These are phyloP conservation scores for Kluyveromyces dobzhanskii DNA, from an alignment of 805 yeast species.

Conservation along the genomic window DNA sequence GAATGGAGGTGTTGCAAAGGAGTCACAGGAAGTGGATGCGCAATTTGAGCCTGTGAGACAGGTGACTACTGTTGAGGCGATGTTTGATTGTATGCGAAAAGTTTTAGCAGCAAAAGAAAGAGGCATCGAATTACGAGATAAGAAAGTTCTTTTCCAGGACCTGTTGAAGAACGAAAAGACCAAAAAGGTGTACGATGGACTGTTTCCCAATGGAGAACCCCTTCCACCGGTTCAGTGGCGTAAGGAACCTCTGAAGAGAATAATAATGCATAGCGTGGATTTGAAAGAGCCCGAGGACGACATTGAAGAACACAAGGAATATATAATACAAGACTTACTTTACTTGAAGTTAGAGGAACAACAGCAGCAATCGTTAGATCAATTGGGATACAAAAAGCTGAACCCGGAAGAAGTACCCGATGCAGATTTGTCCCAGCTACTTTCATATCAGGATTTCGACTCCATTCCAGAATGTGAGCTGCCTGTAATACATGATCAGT, in stretches of 20 bases:
- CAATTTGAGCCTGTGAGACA: not conserved
- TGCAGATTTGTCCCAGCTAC: not conserved
- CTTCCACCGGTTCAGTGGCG: not conserved
- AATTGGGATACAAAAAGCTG: not conserved
- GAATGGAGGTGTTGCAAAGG: constrained; percentile 3
- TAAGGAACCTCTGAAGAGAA: not conserved
- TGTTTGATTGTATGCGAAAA: constrained; percentile 4
- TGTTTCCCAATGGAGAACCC: not conserved
- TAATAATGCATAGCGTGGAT: constrained; percentile 15
- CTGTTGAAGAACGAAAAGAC: not conserved
- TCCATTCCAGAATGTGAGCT: constrained; percentile 10
- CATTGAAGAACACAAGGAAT: not conserved
- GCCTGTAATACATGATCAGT: constrained; percentile 19
- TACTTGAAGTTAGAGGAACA: constrained; percentile 2
- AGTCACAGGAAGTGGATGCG: not conserved
- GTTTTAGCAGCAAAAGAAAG: constrained; percentile 2
- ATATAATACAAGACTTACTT: constrained; percentile 1
- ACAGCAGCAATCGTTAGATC: not conserved
- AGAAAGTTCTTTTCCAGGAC: not conserved
- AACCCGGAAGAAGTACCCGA: not conserved
- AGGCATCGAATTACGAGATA: not conserved
- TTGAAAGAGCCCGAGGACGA: constrained; percentile 11
- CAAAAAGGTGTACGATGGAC: not conserved
- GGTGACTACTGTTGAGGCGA: not conserved
- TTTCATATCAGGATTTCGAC: constrained; percentile 8